Percentiles rank a stretch among this genome's conserved stretches.
Evolutionary conservation across 805 yeast species (phyloP).

Genomic region (Myxozyma neotropica): DNA sequence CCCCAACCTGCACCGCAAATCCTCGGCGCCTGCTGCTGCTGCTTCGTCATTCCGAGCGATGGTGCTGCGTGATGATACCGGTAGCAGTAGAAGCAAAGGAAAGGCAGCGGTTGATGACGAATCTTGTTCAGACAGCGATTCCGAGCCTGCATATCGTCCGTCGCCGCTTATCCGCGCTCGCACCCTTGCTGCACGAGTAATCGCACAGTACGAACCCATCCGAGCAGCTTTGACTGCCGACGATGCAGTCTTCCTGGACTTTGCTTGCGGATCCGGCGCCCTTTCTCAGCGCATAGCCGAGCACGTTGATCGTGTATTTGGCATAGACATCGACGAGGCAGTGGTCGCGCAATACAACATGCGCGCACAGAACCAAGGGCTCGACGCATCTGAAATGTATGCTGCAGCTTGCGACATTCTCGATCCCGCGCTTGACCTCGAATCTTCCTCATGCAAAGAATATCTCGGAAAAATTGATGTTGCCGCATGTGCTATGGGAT

Average conservation of each 20-base stretch:
- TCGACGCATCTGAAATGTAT: constrained; percentile 14
- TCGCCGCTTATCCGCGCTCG: constrained; percentile 2
- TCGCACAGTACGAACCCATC: background rate
- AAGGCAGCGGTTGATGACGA: background rate
- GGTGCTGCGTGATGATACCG: too few species aligned
- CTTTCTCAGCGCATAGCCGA: constrained; percentile 23
- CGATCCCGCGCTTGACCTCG: background rate
- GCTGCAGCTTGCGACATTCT: constrained; percentile 16
- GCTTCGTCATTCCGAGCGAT: too few species aligned
- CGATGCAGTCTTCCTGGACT: constrained; percentile 17
- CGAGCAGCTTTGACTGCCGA: background rate
- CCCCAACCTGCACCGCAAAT: too few species aligned
- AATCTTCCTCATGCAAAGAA: background rate
- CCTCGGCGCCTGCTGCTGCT: too few species aligned
- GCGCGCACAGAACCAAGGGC: constrained; percentile 25
- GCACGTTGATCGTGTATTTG: constrained; percentile 11
- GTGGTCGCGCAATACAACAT: constrained; percentile 15
- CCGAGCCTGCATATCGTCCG: constrained; percentile 1
- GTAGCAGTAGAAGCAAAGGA: background rate
- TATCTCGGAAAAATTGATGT: constrained; percentile 11
- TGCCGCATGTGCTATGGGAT: constrained; percentile 22
- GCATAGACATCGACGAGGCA: constrained; percentile 17
- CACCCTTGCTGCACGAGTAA: constrained; percentile 8
- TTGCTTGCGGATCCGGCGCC: constrained; percentile 32
- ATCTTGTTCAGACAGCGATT: background rate